Conservation (phyloP, 2,329 filamentous ascomycete species). For the Bimuria novae-zelandiae region DNA sequence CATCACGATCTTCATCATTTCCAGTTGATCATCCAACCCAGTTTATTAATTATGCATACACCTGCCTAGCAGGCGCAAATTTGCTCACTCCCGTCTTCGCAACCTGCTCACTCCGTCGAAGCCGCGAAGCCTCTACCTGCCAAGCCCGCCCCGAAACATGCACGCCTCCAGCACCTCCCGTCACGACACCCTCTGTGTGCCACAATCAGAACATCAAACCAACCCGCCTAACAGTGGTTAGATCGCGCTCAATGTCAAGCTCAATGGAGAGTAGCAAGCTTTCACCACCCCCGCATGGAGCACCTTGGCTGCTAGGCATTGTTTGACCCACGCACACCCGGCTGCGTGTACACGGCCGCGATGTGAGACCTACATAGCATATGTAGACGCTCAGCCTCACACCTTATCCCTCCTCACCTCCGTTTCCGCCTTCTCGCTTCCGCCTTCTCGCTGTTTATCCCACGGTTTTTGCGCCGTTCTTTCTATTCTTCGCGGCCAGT, state of each 20-base stretch:
- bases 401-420: constrained; percentile 9
- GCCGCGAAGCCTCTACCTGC: constrained; percentile 5
- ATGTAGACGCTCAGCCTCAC: constrained; percentile 4
- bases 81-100: neutral
- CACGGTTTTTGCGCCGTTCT: constrained; percentile 1
- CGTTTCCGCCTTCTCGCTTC: neutral
- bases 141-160: constrained; percentile 35
- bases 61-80: neutral
- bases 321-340: constrained; percentile 20
- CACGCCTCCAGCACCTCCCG: constrained; percentile 13
- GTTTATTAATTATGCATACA: no score
- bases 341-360: neutral
- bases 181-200: constrained; percentile 30
- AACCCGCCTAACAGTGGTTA: constrained; percentile 11
- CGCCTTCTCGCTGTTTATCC: neutral
- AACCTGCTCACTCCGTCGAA: neutral
- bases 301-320: constrained; percentile 26
- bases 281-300: constrained; percentile 1
- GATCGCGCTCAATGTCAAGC: constrained; percentile 19
- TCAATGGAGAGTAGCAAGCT: constrained; percentile 23
- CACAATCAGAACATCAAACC: constrained; percentile 36
- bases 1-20: neutral
- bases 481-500: constrained; percentile 15
- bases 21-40: neutral
- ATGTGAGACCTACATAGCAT: neutral